Evolutionary conservation across 2,329 filamentous ascomycete genomes (phyloP), one percentile per base, ranked within the genome.

Genomic region (Sporothrix brunneoviolacea): DNA sequence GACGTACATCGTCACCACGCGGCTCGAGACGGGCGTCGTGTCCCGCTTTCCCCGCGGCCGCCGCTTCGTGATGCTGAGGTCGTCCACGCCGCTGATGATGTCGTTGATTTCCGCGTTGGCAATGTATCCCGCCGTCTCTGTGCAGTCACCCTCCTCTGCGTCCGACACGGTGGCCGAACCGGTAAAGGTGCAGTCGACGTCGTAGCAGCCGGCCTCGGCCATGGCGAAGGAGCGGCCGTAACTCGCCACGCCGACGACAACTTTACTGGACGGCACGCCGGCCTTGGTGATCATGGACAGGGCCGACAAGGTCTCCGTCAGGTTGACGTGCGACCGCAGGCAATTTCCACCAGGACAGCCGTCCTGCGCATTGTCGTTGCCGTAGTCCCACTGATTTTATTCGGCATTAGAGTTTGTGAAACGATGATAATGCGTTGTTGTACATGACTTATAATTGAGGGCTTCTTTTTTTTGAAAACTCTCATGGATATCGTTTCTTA

Each of bases 341-440:
- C 64, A 67, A 51, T 59, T 62, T 2, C 64, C 61, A 0, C 32
- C 43, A 2, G 43, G 21, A 46, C 69, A 71, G 8, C 64, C 65
- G 3, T 52, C 43, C 21, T 49, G 35, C 1, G 45, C 10, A 8
- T 36, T 48, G 18, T 30, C n/a, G 44, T 50, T 57, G 32, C 56
- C 60, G 22, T 59, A 60, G 51, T 70, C 68, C 67, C 67, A 71
- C 48, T 71, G n/a, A n/a, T n/a, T n/a, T n/a, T n/a, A n/a, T n/a
- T n/a, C n/a, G n/a, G n/a, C n/a, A n/a, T n/a, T n/a, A n/a, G n/a
- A n/a, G n/a, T n/a, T n/a, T n/a, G n/a, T n/a, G n/a, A n/a, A n/a
- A n/a, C n/a, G n/a, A n/a, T n/a, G n/a, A n/a, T n/a, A n/a, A n/a
- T n/a, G n/a, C n/a, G n/a, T n/a, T n/a, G n/a, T n/a, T n/a, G n/a